phyloP scores from a whole-genome alignment of 768 basidiomycete species.

The Kwoniella sp. region DNA sequence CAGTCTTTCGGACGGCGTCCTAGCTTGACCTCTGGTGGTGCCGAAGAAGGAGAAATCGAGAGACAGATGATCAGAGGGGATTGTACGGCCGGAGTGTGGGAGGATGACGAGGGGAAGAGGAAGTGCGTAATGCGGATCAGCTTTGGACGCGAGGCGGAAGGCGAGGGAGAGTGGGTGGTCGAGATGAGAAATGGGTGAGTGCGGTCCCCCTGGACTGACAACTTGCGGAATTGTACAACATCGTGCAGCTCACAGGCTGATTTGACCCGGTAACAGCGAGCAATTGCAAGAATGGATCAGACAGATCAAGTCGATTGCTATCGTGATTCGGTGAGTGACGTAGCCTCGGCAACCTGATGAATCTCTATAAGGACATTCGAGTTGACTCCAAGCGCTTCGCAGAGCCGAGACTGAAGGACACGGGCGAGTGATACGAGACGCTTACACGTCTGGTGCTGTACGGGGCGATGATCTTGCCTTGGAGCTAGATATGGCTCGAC shows the following conservation, averaged over 20 bases:
- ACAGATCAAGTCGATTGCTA: constrained; percentile 26
- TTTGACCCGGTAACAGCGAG: constrained; percentile 17
- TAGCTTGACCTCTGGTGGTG: constrained; percentile 9
- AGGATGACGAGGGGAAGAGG: constrained; percentile 13
- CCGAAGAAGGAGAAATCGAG: constrained; percentile 19
- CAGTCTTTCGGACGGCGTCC: constrained; percentile 17
- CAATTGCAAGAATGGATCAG: constrained; percentile 32
- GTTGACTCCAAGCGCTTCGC: too few species aligned
- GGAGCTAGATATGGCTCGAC: constrained; percentile 21
- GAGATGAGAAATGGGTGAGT: constrained; percentile 34
- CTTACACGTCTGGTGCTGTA: constrained; percentile 9
- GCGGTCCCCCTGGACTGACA: too few species aligned
- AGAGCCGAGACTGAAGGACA: constrained; percentile 22
- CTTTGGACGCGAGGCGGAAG: constrained; percentile 15
- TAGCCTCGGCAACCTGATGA: not conserved
- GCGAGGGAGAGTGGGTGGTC: constrained; percentile 28
- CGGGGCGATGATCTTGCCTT: constrained; percentile 23
- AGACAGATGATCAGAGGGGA: constrained; percentile 13
- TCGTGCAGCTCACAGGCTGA: too few species aligned
- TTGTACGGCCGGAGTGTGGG: constrained; percentile 19
- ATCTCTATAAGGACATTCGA: not conserved
- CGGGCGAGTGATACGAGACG: constrained; percentile 16
- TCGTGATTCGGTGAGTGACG: constrained; percentile 21
- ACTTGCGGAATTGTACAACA: too few species aligned
- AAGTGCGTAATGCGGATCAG: constrained; percentile 23